phyloP scores from a whole-genome alignment of 306 rosid genomes.

The Corylus heterophylla region DNA sequence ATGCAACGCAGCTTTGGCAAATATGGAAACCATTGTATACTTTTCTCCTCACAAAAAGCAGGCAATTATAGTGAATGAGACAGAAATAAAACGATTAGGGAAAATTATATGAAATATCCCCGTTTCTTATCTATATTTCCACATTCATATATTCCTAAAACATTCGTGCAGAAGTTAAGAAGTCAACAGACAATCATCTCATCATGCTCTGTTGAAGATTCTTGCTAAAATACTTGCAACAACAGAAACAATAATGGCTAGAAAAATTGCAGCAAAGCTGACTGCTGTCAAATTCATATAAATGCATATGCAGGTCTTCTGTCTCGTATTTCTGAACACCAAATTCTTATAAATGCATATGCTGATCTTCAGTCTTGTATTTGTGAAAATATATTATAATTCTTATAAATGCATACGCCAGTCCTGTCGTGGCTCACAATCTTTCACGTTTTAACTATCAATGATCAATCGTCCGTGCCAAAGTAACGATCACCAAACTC shows the following conservation, averaged over 20 bases:
- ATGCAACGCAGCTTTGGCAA: not conserved
- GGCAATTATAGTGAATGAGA: not conserved
- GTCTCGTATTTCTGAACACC: not conserved
- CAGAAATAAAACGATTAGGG: not conserved
- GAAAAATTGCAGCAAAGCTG: conserved; percentile 6
- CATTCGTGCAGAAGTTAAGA: not conserved
- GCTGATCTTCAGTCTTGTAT: not conserved
- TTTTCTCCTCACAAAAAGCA: not conserved
- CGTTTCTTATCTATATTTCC: not conserved
- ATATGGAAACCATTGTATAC: not conserved
- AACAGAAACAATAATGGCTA: not conserved
- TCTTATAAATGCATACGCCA: conserved; percentile 6
- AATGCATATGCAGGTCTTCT: not conserved
- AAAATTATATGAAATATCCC: not conserved
- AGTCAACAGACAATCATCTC: not conserved
- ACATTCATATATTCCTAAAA: too few species aligned
- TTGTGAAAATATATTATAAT: not conserved
- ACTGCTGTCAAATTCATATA: not conserved
- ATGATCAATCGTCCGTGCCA: conserved; percentile 67
- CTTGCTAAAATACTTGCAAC: not conserved
- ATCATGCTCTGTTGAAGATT: conserved; percentile 1
- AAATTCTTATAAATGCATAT: not conserved
- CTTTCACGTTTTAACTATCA: not conserved
- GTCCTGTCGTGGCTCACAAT: not conserved
- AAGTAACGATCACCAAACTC: conserved; percentile 97